These are phyloP conservation scores for Micromonas commoda DNA, from an alignment of 139 green algal genomes.

Conservation along the genomic window DNA sequence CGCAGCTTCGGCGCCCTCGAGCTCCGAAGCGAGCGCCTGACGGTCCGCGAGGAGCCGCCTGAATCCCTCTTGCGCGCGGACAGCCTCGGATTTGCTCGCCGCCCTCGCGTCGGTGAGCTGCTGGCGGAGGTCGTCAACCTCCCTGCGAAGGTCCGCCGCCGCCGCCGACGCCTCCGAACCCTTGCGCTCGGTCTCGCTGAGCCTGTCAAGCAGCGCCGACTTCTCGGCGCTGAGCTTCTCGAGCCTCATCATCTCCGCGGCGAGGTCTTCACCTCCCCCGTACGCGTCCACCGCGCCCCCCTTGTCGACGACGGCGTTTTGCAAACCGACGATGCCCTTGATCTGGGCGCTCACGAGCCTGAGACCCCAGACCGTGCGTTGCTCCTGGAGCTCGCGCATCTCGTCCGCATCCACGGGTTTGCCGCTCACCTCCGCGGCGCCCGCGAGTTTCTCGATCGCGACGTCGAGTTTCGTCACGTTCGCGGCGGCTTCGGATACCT, in stretches of 20 bases:
- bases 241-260: background rate
- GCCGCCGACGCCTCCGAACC: background rate
- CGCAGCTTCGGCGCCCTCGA: no score
- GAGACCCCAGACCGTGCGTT: background rate
- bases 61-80: no score
- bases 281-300: background rate
- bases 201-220: background rate
- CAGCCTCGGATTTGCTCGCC: no score
- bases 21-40: no score
- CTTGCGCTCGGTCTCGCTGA: background rate
- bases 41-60: no score
- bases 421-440: background rate
- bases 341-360: background rate
- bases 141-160: background rate
- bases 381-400: background rate
- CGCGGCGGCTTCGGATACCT: background rate
- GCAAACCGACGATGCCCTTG: background rate
- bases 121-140: background rate
- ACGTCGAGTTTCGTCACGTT: background rate
- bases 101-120: background rate
- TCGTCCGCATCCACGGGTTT: background rate
- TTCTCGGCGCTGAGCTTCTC: background rate
- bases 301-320: background rate
- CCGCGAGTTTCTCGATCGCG: background rate
- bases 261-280: background rate